These are phyloP conservation scores for Macrolepiota fuliginosa DNA, from an alignment of 768 basidiomycete species.

Conservation along the genomic window DNA sequence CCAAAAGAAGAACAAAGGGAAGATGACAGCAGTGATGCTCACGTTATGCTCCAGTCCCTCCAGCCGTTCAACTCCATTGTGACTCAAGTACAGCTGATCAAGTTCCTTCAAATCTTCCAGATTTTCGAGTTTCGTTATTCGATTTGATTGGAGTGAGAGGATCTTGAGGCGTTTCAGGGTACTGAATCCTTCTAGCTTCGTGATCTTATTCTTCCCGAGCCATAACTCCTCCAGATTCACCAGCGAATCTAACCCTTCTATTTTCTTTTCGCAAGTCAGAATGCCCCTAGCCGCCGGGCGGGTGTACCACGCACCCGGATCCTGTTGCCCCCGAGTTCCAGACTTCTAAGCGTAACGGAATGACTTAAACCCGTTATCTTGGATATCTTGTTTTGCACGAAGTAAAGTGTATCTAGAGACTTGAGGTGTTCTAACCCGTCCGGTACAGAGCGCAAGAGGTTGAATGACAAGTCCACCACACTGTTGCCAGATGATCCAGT, in stretches of 20 bases:
- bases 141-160: conserved; percentile 90
- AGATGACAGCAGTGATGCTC: conserved; percentile 19
- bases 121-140: conserved; percentile 84
- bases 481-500: conserved; percentile 36
- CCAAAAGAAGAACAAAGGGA: background rate
- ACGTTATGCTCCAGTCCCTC: conserved; percentile 89
- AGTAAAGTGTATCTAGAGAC: conserved; percentile 77
- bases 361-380: conserved; percentile 67
- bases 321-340: conserved; percentile 93
- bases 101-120: conserved; percentile 70
- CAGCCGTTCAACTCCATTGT: conserved; percentile 83
- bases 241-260: conserved; percentile 80
- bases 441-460: conserved; percentile 74
- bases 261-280: conserved; percentile 50
- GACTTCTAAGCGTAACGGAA: conserved; percentile 59
- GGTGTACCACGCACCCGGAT: conserved; percentile 62
- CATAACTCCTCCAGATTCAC: conserved; percentile 89
- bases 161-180: conserved; percentile 75
- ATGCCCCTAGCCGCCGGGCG: background rate
- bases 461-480: conserved; percentile 91
- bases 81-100: conserved; percentile 90
- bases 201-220: conserved; percentile 98
- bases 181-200: conserved; percentile 76
- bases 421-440: conserved; percentile 56
- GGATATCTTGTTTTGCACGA: conserved; percentile 94